phyloP scores from a whole-genome alignment of 2,329 filamentous ascomycete genomes.

The Neopestalotiopsis sp. region DNA sequence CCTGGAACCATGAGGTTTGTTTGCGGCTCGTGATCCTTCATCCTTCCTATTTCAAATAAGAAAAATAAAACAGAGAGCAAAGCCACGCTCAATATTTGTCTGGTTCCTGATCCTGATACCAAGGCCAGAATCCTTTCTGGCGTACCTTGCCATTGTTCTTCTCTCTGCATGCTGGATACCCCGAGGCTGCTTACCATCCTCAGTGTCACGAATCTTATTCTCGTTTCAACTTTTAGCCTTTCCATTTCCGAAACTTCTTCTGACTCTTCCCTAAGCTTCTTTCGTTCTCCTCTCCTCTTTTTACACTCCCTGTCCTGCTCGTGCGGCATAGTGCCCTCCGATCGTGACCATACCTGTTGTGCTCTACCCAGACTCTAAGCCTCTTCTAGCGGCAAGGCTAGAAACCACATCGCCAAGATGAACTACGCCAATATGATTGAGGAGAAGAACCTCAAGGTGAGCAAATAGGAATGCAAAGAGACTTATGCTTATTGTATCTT shows the following conservation, averaged over 20 bases:
- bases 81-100: background rate
- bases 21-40: conserved; percentile 14
- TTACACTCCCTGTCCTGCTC: background rate
- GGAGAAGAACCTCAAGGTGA: conserved; percentile 41
- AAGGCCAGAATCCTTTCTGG: background rate
- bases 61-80: background rate
- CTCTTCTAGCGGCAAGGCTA: conserved; percentile 8
- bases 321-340: background rate
- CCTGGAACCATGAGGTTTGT: background rate
- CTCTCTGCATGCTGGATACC: background rate
- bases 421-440: conserved; percentile 39
- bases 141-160: background rate
- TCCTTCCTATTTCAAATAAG: background rate
- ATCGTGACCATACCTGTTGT: background rate
- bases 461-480: conserved; percentile 6
- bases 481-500: background rate
- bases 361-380: background rate
- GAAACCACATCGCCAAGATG: conserved; percentile 16
- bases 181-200: background rate
- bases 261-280: background rate
- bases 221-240: conserved; percentile 1
- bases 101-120: background rate
- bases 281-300: background rate
- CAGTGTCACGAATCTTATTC: background rate
- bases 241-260: background rate